Base-by-base conservation (phyloP, 768 basidiomycete genomes). In the Boletus subparvulus region DNA sequence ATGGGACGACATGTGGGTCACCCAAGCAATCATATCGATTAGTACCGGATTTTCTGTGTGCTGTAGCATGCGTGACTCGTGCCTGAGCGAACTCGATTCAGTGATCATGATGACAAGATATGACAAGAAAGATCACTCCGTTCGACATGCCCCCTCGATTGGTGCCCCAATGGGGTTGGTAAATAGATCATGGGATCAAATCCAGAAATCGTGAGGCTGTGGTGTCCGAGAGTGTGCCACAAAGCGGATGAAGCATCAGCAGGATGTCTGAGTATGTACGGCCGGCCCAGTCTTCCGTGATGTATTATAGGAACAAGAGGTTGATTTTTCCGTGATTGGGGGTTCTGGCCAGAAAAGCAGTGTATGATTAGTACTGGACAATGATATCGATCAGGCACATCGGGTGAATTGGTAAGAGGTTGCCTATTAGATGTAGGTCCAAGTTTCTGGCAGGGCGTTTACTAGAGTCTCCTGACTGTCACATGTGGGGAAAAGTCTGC, bases 221-320 rank as follows among this genome's bases (percentile, higher is more conserved):
- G 67, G 26, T 59, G 37, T 68, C 65, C 68, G 6, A 61, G 68
- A 61, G 68, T 14, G 68, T 68, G 67, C 67, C 67, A 68, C 67
- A 59, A 68, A 65, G 67, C 58, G 56, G 53, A 47, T 48, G 61
- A 68, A 50, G 68, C 68, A 43, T 52, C 28, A 53, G 58, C 59
- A 61, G 56, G 50, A 49, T 45, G 30, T 28, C 67, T 33, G 63
- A 67, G 59, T 45, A 50, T 47, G 47, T 54, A 49, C 43, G 43
- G 21, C 39, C 40, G 42, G 42, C 30, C 14, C 13, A 3, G 17
- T 36, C 21, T 30, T 37, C 46, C 41, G 41, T 37, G 28, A 37
- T 37, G 33, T 30, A 26, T 40, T 14, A 17, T 46, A 55, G 43
- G 52, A 55, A 56, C 40, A 13, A 39, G 19, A 30, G 19, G 52